Conservation (phyloP, 2,329 filamentous ascomycete genomes). For the Chrysoporthe deuterocubensis region DNA sequence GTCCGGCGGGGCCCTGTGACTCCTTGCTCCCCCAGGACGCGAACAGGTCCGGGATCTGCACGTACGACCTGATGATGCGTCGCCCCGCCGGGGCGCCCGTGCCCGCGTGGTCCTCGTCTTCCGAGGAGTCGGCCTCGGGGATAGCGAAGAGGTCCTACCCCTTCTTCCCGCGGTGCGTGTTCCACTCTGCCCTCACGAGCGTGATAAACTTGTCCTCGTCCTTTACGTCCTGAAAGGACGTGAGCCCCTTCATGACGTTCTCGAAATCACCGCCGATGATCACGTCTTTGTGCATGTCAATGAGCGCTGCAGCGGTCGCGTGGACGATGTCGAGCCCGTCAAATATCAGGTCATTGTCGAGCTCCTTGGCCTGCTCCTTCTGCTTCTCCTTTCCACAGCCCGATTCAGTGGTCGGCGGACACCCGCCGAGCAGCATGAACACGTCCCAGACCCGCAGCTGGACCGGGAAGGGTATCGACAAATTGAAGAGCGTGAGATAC, state of each 20-base stretch:
- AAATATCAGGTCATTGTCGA: slow-evolving; percentile 16
- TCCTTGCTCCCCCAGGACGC: slow-evolving; percentile 15
- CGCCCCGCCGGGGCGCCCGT: background rate
- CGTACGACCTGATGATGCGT: background rate
- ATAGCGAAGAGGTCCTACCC: slow-evolving; percentile 15
- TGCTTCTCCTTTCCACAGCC: slow-evolving; percentile 18
- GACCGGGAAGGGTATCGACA: slow-evolving; percentile 91
- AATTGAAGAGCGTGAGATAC: slow-evolving; percentile 98
- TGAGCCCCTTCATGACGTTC: slow-evolving; percentile 96
- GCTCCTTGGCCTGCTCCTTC: slow-evolving; percentile 28
- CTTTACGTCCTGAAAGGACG: slow-evolving; percentile 90
- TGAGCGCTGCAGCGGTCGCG: slow-evolving; percentile 85
- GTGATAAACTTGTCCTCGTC: slow-evolving; percentile 94
- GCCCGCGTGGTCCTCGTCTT: background rate
- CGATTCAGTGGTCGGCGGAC: slow-evolving; percentile 46
- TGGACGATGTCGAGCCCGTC: slow-evolving; percentile 82
- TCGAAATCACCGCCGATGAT: slow-evolving; percentile 94
- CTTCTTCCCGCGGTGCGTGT: slow-evolving; percentile 57
- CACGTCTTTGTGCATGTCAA: slow-evolving; percentile 87
- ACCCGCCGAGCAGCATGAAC: slow-evolving; percentile 90
- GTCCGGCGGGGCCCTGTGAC: slow-evolving; percentile 21
- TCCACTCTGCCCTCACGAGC: slow-evolving; percentile 76
- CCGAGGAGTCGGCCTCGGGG: background rate
- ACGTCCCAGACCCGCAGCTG: slow-evolving; percentile 98
- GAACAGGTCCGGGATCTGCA: slow-evolving; percentile 10